Base-by-base conservation (phyloP, 805 yeast genomes). In the Saccharomycopsis javanensis region DNA sequence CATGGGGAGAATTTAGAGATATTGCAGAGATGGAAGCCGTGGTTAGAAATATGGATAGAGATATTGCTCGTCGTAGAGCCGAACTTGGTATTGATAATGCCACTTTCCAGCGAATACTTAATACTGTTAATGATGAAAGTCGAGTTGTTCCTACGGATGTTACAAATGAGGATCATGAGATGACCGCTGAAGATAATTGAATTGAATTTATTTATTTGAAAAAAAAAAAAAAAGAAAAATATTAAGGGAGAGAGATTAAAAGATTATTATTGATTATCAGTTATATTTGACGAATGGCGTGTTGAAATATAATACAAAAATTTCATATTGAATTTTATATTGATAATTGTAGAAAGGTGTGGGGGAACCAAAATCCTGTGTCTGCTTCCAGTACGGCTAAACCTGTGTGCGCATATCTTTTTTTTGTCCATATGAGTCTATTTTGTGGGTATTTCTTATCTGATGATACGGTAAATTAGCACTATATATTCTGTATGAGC, bases 31-130 rank as follows among this genome's bases (percentile, higher is more conserved):
- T 42, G 48, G 48, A 42, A 20, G 48, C 48, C 15, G 48, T 42
- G 18, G 48, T 42, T 42, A 27, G 48, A 11, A 42, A 25, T 23
- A 42, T 42, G 48, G 48, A 42, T 11, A 42, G 48, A 42, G 48
- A 42, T n/a, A 42, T 42, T 42, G 48, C 48, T 13, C 48, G 48
- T 28, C 48, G 48, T 20, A 23, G 48, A 20, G 48, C 48, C 23
- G 48, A 42, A 25, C 48, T 42, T 23, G 48, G 48, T 7, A 42
- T 42, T 42, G 48, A 42, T 42, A 42, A 42, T 42, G 48, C 48
- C 23, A 42, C 48, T 10, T 42, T 42, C 28, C 48, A 42, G 48
- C 48, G 28, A n/a, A 42, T 42, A 42, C 48, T 42, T 20, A 20
- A 42, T 7, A 28, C 48, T 23, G 48, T 42, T 42, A 28, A 42